These are phyloP conservation scores for Bretschneidera sinensis DNA, from an alignment of 345 rosid species.

Conservation along the genomic window DNA sequence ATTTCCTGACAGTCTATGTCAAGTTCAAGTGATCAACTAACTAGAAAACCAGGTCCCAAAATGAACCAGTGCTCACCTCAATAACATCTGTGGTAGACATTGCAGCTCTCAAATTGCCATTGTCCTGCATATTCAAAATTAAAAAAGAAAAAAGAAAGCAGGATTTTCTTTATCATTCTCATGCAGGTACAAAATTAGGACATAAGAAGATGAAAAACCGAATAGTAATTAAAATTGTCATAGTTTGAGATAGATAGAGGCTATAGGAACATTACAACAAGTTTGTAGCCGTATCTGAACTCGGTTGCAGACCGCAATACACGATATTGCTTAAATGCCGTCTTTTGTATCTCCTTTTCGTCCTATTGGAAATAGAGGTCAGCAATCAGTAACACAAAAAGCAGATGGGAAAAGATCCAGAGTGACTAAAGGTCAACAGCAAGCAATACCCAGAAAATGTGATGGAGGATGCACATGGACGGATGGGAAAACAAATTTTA, in stretches of 20 bases:
- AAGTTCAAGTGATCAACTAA: background rate
- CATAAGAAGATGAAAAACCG: background rate
- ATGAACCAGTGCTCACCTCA: conserved; percentile 43
- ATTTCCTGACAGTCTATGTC: too few relatives aligned
- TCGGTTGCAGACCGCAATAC: conserved; percentile 60
- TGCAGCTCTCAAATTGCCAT: conserved; percentile 75
- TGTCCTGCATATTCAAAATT: conserved; percentile 56
- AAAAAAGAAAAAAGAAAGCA: too few relatives aligned
- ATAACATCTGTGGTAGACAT: conserved; percentile 63
- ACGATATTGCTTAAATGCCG: conserved; percentile 75
- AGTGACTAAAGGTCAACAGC: too few relatives aligned
- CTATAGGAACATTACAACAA: conserved; percentile 56
- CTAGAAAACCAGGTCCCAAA: background rate
- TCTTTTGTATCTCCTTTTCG: conserved; percentile 87
- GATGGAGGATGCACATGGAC: too few relatives aligned
- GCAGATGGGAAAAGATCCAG: background rate
- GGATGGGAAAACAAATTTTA: too few relatives aligned
- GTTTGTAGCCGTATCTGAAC: conserved; percentile 96
- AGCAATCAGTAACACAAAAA: conserved; percentile 14
- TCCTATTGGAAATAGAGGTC: conserved; percentile 43
- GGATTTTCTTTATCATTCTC: background rate
- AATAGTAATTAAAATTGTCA: background rate
- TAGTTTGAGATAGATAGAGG: background rate
- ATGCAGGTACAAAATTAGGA: background rate
- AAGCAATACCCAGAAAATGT: too few relatives aligned